Evolutionary conservation across 768 basidiomycete genomes (phyloP).

Genomic region (Auriculariales sp.): DNA sequence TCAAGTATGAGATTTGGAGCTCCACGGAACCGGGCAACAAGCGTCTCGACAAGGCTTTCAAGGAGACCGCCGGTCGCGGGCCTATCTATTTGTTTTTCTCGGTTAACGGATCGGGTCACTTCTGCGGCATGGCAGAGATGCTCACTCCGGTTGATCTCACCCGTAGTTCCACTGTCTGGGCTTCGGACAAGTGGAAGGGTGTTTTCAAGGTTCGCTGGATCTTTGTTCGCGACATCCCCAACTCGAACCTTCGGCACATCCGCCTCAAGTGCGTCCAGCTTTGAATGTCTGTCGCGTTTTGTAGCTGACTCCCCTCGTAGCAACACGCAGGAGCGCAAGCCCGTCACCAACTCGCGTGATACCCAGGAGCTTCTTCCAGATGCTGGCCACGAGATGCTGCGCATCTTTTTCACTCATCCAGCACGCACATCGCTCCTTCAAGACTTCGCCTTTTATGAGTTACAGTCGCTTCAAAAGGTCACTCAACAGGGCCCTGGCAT

Average conservation of each 20-base stretch:
- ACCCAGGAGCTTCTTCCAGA: slow-evolving; percentile 94
- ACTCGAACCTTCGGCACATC: slow-evolving; percentile 78
- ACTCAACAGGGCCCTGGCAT: slow-evolving; percentile 16
- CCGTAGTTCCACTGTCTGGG: slow-evolving; percentile 93
- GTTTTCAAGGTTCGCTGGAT: slow-evolving; percentile 98
- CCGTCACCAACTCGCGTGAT: slow-evolving; percentile 95
- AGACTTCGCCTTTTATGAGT: slow-evolving; percentile 87
- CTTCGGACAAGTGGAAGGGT: slow-evolving; percentile 99
- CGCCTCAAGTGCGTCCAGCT: slow-evolving; percentile 50
- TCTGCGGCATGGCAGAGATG: slow-evolving; percentile 99
- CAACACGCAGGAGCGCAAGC: slow-evolving; percentile 96
- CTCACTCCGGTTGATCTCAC: slow-evolving; percentile 90
- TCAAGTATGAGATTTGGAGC: slow-evolving; percentile 97
- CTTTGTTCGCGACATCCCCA: slow-evolving; percentile 91
- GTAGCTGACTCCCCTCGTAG: slow-evolving; percentile 25
- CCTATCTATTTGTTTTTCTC: slow-evolving; percentile 98
- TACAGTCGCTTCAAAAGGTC: slow-evolving; percentile 73
- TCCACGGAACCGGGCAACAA: slow-evolving; percentile 97
- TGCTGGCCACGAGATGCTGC: slow-evolving; percentile 91
- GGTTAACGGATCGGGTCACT: slow-evolving; percentile 91
- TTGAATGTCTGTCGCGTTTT: not conserved
- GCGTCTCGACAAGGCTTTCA: slow-evolving; percentile 92
- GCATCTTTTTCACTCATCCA: slow-evolving; percentile 88
- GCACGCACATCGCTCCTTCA: slow-evolving; percentile 86
- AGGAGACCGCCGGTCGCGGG: slow-evolving; percentile 79